These are phyloP conservation scores for Nemania sp. DNA, from an alignment of 2,329 filamentous ascomycete genomes.

Conservation along the genomic window DNA sequence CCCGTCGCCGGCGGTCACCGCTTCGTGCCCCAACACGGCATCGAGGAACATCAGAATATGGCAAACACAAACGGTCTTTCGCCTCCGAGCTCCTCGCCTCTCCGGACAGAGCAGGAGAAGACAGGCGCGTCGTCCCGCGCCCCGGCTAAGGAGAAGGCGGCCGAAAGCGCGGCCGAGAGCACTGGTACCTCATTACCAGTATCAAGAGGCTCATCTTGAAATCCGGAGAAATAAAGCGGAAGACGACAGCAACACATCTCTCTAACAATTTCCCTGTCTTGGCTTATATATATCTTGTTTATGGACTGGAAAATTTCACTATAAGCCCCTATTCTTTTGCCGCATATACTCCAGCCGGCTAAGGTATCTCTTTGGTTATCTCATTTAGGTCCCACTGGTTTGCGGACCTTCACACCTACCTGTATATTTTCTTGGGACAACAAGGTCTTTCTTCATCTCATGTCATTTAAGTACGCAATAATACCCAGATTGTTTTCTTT, in stretches of 20 bases:
- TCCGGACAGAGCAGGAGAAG: slow-evolving; percentile 46
- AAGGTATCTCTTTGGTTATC: slow-evolving; percentile 6
- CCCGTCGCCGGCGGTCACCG: slow-evolving; percentile 62
- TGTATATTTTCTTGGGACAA: neutral
- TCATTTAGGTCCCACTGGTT: neutral
- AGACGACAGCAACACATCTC: neutral
- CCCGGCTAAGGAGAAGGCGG: slow-evolving; percentile 32
- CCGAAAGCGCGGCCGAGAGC: slow-evolving; percentile 18
- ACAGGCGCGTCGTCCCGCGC: slow-evolving; percentile 37
- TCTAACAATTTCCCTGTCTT: neutral
- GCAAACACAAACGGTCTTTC: slow-evolving; percentile 58
- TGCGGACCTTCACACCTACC: neutral
- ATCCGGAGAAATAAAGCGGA: neutral
- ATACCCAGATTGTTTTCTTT: slow-evolving; percentile 8
- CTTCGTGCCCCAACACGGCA: slow-evolving; percentile 71
- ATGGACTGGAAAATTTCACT: neutral
- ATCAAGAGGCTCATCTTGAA: slow-evolving; percentile 20
- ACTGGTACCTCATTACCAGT: slow-evolving; percentile 12
- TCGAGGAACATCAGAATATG: slow-evolving; percentile 70
- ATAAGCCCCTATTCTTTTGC: neutral
- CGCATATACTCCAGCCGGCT: slow-evolving; percentile 17
- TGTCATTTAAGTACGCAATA: neutral
- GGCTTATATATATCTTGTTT: slow-evolving; percentile 10
- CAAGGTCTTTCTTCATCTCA: neutral
- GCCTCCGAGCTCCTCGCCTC: slow-evolving; percentile 26